Conservation (phyloP, 2,329 filamentous ascomycete genomes). For the Albifimbria verrucaria region DNA sequence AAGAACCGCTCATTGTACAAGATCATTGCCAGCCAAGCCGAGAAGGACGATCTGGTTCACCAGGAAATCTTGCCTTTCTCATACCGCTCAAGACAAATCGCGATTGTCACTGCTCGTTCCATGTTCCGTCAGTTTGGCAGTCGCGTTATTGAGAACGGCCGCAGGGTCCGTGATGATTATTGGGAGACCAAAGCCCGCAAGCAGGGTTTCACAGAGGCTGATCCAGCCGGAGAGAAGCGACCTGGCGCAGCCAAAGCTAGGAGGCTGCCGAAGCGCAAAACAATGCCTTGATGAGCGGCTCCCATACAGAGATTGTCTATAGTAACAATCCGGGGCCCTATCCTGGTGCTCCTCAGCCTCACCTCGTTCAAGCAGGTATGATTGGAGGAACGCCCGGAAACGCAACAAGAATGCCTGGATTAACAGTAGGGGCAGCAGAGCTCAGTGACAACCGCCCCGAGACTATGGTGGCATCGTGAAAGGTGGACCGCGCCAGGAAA, state of each 20-base stretch:
- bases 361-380: slow-evolving; percentile 70
- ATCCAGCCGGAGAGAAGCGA: slow-evolving; percentile 91
- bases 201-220: slow-evolving; percentile 96
- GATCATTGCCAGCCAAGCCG: slow-evolving; percentile 92
- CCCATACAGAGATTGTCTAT: slow-evolving; percentile 86
- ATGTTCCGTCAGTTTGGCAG: slow-evolving; percentile 99
- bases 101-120: slow-evolving; percentile 93
- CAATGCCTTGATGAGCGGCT: slow-evolving; percentile 59
- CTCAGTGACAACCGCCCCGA: slow-evolving; percentile 73
- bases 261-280: slow-evolving; percentile 70
- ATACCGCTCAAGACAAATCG: slow-evolving; percentile 96
- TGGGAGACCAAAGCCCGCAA: slow-evolving; percentile 97
- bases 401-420: slow-evolving; percentile 75
- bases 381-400: slow-evolving; percentile 61
- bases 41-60: slow-evolving; percentile 93
- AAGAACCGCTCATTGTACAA: slow-evolving; percentile 96
- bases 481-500: slow-evolving; percentile 82
- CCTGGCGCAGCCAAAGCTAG: slow-evolving; percentile 87
- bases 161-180: slow-evolving; percentile 93
- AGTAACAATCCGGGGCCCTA: slow-evolving; percentile 68
- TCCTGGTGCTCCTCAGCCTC: slow-evolving; percentile 63
- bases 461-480: slow-evolving; percentile 78
- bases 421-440: slow-evolving; percentile 70
- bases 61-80: slow-evolving; percentile 97
- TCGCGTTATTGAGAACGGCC: slow-evolving; percentile 83